A percentile compares a stretch with the other conserved stretches of the same genome.
Conservation (phyloP, 371 early-diverging fungal species). For the Furculomyces boomerangus region DNA sequence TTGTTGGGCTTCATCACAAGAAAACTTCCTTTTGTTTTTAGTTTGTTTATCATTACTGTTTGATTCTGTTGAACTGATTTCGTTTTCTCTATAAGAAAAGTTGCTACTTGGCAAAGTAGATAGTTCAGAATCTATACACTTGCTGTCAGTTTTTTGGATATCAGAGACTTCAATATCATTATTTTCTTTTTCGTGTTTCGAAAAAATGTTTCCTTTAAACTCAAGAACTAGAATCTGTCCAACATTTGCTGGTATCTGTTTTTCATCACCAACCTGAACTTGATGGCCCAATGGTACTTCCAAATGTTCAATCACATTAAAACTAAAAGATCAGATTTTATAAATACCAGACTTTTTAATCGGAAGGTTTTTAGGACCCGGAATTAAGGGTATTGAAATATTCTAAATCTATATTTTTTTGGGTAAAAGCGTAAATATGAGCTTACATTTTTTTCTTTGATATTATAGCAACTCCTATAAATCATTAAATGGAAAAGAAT, state of each 20-base stretch:
- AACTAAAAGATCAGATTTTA: background rate
- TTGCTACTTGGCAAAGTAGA: no score
- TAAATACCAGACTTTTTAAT: background rate
- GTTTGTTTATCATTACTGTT: background rate
- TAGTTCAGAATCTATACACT: no score
- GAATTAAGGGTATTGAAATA: background rate
- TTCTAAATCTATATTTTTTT: background rate
- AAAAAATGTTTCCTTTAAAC: background rate
- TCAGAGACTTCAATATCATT: no score
- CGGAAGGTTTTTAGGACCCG: background rate
- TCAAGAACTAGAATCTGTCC: slow-evolving; percentile 23
- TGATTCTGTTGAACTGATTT: no score
- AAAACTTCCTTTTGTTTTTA: background rate
- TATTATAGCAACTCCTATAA: background rate
- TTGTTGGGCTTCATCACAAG: background rate
- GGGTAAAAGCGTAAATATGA: background rate
- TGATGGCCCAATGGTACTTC: slow-evolving; percentile 17
- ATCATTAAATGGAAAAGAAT: slow-evolving; percentile 2
- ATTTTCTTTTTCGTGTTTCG: background rate
- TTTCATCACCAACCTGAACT: slow-evolving; percentile 16
- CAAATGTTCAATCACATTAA: background rate
- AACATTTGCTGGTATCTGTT: slow-evolving; percentile 26
- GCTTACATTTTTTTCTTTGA: background rate
- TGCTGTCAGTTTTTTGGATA: no score
- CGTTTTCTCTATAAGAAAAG: no score